Evolutionary conservation across 1,284 basidiomycete genomes (phyloP), one percentile per base, ranked within the genome.

Genomic region (Pyrrhoderma lamaoense): DNA sequence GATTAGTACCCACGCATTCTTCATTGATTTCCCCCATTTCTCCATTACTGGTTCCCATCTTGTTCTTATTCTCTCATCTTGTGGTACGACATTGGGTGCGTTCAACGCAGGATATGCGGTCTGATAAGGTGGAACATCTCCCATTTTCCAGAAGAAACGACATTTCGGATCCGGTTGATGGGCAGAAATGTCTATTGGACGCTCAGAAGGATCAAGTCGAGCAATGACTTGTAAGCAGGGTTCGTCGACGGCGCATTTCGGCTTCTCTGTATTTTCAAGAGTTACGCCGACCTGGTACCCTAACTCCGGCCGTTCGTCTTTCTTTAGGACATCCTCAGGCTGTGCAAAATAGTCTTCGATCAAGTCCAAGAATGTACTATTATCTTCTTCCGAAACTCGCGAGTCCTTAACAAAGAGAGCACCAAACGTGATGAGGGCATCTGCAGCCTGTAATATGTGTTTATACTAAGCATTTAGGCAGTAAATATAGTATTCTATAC

Each of bases 81-180:
- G 68, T 0, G 92, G 91, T 1, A 89, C 73, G 22, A 94, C 84
- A 63, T 94, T 94, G 1, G 81, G 73, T 21, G 87, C 83, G 61
- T 89, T 89, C 49, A 90, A 66, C 2, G 67, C 73, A 0, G 89
- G 86, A 62, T 83, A 93, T 42, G 75, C 71, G 0, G 89, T 90
- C 60, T 84, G 71, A 60, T 90, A 88, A 0, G 89, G 87, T 0
- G 89, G 87, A 8, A 69, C 69, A 48, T 80, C 74, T 54, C 79
- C 75, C 90, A 93, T 93, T 60, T 79, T 85, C 79, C 89, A 92
- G 68, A 94, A 94, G 74, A 93, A 93, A 58, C 92, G 77, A 63
- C 89, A 93, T 67, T 95, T 95, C 0, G 92, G 93, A 64, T 95
- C 92, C 0, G 90, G 89, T 8, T 77, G 73, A 59, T 92, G 86